phyloP scores from a whole-genome alignment of 2,329 filamentous ascomycete genomes.

The Pseudopithomyces chartarum region DNA sequence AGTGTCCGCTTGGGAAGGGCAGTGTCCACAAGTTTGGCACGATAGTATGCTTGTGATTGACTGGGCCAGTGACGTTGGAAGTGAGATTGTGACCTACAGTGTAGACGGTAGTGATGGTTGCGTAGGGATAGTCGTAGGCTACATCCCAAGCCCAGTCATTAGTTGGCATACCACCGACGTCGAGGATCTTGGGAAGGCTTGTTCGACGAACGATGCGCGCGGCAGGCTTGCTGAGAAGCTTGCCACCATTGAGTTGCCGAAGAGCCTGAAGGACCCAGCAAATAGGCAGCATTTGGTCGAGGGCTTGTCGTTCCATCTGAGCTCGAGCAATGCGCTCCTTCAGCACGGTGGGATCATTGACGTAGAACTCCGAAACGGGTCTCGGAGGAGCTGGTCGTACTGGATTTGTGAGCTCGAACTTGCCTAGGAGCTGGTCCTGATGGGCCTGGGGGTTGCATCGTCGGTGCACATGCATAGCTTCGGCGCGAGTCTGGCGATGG shows the following conservation, averaged over 20 bases:
- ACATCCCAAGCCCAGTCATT: constrained; percentile 98
- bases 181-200: constrained; percentile 73
- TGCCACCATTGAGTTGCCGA: constrained; percentile 64
- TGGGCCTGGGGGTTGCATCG: constrained; percentile 75
- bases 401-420: constrained; percentile 71
- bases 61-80: constrained; percentile 69
- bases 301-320: constrained; percentile 81
- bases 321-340: constrained; percentile 55
- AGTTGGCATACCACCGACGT: constrained; percentile 81
- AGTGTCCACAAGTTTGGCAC: constrained; percentile 78
- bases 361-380: constrained; percentile 52
- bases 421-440: constrained; percentile 80
- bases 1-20: constrained; percentile 83
- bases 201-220: constrained; percentile 57
- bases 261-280: constrained; percentile 68
- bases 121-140: constrained; percentile 81
- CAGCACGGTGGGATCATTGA: constrained; percentile 65
- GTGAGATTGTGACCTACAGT: constrained; percentile 54
- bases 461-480: constrained; percentile 83
- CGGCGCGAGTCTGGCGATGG: constrained; percentile 82
- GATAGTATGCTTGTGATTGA: constrained; percentile 83
- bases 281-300: constrained; percentile 68
- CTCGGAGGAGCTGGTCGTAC: constrained; percentile 50
- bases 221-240: constrained; percentile 60
- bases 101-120: constrained; percentile 86